phyloP scores from a whole-genome alignment of 2,329 filamentous ascomycete genomes.

The Capronia epimyces region DNA sequence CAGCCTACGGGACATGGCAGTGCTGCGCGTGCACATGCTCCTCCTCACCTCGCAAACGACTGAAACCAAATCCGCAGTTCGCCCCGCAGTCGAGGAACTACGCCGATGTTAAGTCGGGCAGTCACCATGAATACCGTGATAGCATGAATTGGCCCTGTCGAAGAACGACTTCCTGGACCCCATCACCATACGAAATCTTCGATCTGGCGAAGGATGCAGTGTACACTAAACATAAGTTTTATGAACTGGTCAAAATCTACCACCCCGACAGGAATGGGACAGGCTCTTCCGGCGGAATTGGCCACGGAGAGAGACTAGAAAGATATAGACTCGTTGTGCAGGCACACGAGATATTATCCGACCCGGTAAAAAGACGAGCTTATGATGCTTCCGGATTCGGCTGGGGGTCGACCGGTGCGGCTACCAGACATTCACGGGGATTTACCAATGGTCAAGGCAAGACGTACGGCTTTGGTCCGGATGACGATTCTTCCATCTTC shows the following conservation, averaged over 20 bases:
- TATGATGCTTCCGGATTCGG: slow-evolving; percentile 80
- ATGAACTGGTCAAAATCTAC: slow-evolving; percentile 90
- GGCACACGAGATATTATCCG: slow-evolving; percentile 81
- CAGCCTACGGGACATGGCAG: slow-evolving; percentile 37
- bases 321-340: slow-evolving; percentile 84
- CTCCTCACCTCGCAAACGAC: slow-evolving; percentile 24
- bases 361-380: slow-evolving; percentile 68
- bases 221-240: slow-evolving; percentile 81
- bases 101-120: slow-evolving; percentile 33
- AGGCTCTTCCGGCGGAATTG: slow-evolving; percentile 29
- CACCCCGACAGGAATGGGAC: slow-evolving; percentile 66
- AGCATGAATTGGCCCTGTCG: slow-evolving; percentile 30
- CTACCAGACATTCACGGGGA: slow-evolving; percentile 28
- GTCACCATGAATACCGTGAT: slow-evolving; percentile 27
- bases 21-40: slow-evolving; percentile 31
- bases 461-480: slow-evolving; percentile 34
- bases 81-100: slow-evolving; percentile 32
- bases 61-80: slow-evolving; percentile 12
- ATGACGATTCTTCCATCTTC: slow-evolving; percentile 47
- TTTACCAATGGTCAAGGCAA: slow-evolving; percentile 28
- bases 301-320: slow-evolving; percentile 58
- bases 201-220: slow-evolving; percentile 54
- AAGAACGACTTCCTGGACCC: slow-evolving; percentile 34
- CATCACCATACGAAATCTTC: slow-evolving; percentile 90
- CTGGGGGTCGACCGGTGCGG: slow-evolving; percentile 52